Base-by-base conservation (phyloP, 495 filamentous ascomycete genomes). In the Xylaria flabelliformis region DNA sequence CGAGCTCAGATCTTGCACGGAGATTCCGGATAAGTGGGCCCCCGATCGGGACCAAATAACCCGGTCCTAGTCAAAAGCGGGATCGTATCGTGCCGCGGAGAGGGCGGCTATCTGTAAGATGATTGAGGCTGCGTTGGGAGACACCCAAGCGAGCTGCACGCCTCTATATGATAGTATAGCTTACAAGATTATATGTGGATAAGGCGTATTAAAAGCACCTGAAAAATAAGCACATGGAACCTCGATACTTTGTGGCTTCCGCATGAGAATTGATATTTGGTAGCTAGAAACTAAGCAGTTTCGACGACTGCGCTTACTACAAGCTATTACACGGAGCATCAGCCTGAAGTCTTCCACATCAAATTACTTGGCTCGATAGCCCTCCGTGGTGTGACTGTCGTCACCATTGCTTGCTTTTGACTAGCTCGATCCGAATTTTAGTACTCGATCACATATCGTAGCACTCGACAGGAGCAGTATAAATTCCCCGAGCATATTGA, bases 1-100 rank as follows among this genome's bases (percentile, higher is more conserved):
- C 50, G 50, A 53, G 10, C 21, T 26, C 13, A 59, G 9, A 59
- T 24, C 8, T 15, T 36, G 21, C 13, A 19, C 55, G 55, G 55
- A 36, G 55, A 59, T n/a, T 19, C 17, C 58, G 34, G 58, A n/a
- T 39, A n/a, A 39, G 58, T 61, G 58, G 34, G 58, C 32, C 19
- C 12, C 58, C 8, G 32, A 12, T n/a, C 56, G 32, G 58, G 7
- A 5, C 8, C 7, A 61, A 61, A 21, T 19, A 32, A 39, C 32
- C 58, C 58, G 34, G 34, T 13, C 39, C 34, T 36, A 19, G 17
- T 39, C 58, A 61, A 61, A 12, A 13, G 39, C 39, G 39, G 39
- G 39, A 42, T 42, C 8, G 39, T 42, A 42, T 42, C 8, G 39
- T 42, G 39, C 39, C 39, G 39, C 39, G 39, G 12, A 42, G 39